These are phyloP conservation scores for Eucalyptus shirleyi DNA, from an alignment of 345 rosid species.

Conservation along the genomic window DNA sequence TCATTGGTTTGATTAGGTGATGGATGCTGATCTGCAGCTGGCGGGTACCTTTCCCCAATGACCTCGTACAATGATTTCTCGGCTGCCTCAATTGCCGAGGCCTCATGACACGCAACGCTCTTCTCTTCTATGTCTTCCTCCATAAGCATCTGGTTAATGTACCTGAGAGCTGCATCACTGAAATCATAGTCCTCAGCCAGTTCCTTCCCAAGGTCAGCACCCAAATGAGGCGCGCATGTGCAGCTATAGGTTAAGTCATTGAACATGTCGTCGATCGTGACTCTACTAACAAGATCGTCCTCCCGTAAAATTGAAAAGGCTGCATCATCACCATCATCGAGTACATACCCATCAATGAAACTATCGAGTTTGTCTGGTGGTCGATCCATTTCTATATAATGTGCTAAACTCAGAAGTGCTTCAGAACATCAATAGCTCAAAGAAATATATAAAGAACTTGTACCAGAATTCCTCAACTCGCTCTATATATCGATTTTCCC, in stretches of 20 bases:
- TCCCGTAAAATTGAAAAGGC: neutral
- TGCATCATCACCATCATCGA: neutral
- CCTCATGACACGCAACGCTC: conserved; percentile 36
- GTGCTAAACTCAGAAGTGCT: neutral
- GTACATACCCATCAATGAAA: conserved; percentile 2
- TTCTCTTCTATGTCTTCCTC: conserved; percentile 59
- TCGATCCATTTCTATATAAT: conserved; percentile 27
- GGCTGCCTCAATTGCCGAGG: conserved; percentile 48
- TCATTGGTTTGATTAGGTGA: neutral
- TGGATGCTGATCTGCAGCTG: neutral
- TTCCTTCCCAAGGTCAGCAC: neutral
- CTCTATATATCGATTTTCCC: neutral
- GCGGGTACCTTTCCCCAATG: conserved; percentile 45
- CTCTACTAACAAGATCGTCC: neutral
- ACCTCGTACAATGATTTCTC: conserved; percentile 52
- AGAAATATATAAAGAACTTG: neutral
- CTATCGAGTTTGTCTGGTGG: conserved; percentile 1
- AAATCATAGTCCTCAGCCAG: conserved; percentile 31
- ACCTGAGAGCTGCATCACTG: conserved; percentile 43
- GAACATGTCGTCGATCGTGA: neutral
- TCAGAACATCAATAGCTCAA: neutral
- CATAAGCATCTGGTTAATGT: conserved; percentile 46
- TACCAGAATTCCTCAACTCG: neutral
- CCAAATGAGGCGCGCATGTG: conserved; percentile 1
- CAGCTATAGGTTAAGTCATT: neutral